Base-by-base conservation (phyloP, 192 early-diverging fungal genomes). In the Entophlyctis luteolus region DNA sequence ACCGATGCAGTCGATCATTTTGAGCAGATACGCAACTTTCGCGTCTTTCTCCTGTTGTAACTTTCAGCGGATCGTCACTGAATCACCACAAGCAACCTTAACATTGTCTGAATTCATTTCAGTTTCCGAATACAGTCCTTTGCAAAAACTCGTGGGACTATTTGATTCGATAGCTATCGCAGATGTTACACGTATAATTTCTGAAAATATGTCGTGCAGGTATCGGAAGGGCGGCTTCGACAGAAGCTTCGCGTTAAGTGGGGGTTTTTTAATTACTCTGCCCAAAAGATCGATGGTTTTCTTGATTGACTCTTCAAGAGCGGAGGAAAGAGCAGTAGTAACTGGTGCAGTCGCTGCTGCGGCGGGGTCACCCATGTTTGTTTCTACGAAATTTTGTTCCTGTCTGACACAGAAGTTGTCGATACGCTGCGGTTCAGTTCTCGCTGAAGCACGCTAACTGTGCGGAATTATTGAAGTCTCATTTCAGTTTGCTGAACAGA, bases 191-290 rank as follows among this genome's bases (percentile, higher is more conserved):
- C 63, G 63, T 2, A 85, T 78, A 37, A 78, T 49, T 57, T 84
- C 84, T n/a, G 69, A 65, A 42, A 85, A 55, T 20, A 85, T 55
- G 55, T 85, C 84, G 63, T 85, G 81, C 28, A 85, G 70, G 57
- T 84, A 85, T 22, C 84, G 69, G 60, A 85, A 85, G 12, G 84
- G 84, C 35, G 84, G 84, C 67, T 85, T 85, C n/a, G 78, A 68
- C 0, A 85, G 76, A 10, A 85, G 78, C 60, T 85, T 85, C 27
- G 72, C 49, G 12, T 71, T 84, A 16, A 85, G 55, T 3, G 84
- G 84, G 0, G 84, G 67, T 65, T 82, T 82, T 50, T 82, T 79
- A 50, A 82, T 71, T 14, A 82, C 73, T 4, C 71, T 38, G 2
- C 67, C 62, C 2, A 82, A 55, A 31, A 82, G 53, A 34, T 82